Base-by-base conservation (phyloP, 2,329 filamentous ascomycete genomes). In the Huntiella savannae region DNA sequence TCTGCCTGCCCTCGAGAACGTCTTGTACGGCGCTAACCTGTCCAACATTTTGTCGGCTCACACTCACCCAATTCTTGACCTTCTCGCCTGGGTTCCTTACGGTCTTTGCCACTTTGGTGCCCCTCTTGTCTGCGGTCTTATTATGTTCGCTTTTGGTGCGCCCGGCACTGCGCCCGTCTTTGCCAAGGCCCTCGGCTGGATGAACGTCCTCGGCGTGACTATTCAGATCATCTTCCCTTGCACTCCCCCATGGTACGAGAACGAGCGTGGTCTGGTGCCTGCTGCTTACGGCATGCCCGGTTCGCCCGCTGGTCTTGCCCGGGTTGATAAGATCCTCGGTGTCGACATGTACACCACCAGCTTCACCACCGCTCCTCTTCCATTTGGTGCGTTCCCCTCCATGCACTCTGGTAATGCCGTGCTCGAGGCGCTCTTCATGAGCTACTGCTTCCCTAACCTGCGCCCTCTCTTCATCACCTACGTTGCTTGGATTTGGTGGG, bases 241-340 rank as follows among this genome's bases (percentile, higher is more conserved):
- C 67, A 91, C 87, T 17, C 84, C 88, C 19, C 88, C 88, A 1
- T 96, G 88, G 88, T 96, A 95, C 58, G 88, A 95, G 69, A 92
- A 91, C 61, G 71, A 82, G 56, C 85, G 94, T 60, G 88, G 88
- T 12, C 68, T 95, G 44, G 84, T 84, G 28, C 87, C 88, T 2
- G 88, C 88, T 42, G 85, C 91, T 55, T 95, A 95, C 63, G 82
- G 82, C 40, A 93, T 96, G 71, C 70, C 75, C 39, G 88, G 88
- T 43, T 88, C 84, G 40, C 86, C 88, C 1, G 88, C 87, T 10
- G 88, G 88, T 44, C 73, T 96, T 51, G 83, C 82, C 51, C 81
- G 86, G 16, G 81, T 96, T 47, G 88, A 96, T 63, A 72, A 79
- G 58, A 73, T 95, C n/a, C 78, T 95, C 50, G 86, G 87, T 37